phyloP scores from a whole-genome alignment of 495 filamentous ascomycete genomes.

The Alectoria sarmentosa region DNA sequence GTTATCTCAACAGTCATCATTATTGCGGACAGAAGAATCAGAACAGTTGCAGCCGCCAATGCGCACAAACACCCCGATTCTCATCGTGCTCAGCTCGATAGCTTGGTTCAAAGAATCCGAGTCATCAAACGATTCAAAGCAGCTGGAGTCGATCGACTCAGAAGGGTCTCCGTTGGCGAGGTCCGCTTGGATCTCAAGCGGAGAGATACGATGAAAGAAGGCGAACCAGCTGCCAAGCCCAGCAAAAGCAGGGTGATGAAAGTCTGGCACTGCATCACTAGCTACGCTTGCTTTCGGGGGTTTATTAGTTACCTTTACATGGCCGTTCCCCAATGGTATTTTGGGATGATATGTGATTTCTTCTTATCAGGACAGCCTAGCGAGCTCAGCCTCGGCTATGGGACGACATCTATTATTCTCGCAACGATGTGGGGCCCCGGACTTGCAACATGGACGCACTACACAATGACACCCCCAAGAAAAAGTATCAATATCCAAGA shows the following conservation, averaged over 20 bases:
- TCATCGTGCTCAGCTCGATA: constrained; percentile 17
- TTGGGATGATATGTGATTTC: constrained; percentile 23
- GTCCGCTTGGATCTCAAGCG: constrained; percentile 19
- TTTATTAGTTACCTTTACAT: constrained; percentile 22
- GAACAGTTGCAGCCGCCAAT: constrained; percentile 17
- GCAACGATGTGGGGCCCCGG: constrained; percentile 20
- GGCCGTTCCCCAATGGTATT: constrained; percentile 24
- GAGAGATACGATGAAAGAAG: constrained; percentile 6
- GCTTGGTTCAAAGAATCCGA: constrained; percentile 11
- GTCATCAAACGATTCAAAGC: constrained; percentile 17
- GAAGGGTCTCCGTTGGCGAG: constrained; percentile 18
- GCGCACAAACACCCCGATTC: constrained; percentile 20
- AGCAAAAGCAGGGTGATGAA: background rate
- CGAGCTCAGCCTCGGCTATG: constrained; percentile 24
- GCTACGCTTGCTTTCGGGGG: constrained; percentile 23
- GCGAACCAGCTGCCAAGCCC: background rate
- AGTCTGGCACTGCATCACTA: constrained; percentile 14
- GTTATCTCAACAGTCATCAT: constrained; percentile 23
- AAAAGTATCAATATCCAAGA: constrained; percentile 17
- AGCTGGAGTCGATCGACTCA: constrained; percentile 7
- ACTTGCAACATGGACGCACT: constrained; percentile 26
- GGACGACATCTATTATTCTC: constrained; percentile 23
- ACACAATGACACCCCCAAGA: constrained; percentile 21
- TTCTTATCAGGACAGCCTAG: constrained; percentile 25
- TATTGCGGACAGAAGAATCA: constrained; percentile 19